phyloP scores from a whole-genome alignment of 1,139 yeast species.

The Hyphopichia wangnamkhiaoensis region DNA sequence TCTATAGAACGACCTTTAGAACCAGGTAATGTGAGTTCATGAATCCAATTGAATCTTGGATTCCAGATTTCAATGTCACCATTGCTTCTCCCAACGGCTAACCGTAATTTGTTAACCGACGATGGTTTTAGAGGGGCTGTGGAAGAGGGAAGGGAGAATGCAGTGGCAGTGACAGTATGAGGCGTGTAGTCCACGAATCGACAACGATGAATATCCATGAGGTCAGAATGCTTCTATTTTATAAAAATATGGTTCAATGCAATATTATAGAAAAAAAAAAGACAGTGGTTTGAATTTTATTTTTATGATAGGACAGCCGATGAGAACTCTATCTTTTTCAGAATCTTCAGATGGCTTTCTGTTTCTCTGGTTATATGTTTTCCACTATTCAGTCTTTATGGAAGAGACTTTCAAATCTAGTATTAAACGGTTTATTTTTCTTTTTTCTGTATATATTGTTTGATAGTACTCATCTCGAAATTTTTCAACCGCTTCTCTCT shows the following conservation, averaged over 20 bases:
- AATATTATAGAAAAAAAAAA: no score
- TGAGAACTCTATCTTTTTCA: no score
- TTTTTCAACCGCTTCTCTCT: conserved; percentile 11
- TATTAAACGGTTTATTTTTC: no score
- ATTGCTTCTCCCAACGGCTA: conserved; percentile 91
- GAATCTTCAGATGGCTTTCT: no score
- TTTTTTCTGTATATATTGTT: no score
- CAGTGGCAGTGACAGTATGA: conserved; percentile 78
- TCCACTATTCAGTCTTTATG: no score
- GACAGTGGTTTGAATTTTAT: no score
- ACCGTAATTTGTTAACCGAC: conserved; percentile 41
- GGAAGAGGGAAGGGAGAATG: conserved; percentile 71
- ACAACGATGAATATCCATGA: conserved; percentile 85
- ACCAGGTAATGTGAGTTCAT: conserved; percentile 68
- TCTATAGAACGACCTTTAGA: conserved; percentile 84
- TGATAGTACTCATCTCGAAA: conserved; percentile 17
- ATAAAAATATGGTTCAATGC: no score
- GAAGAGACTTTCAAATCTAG: no score
- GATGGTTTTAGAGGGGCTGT: not conserved
- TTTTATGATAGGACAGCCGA: no score
- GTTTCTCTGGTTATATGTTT: no score
- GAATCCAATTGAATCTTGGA: conserved; percentile 65
- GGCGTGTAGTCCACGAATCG: conserved; percentile 90
- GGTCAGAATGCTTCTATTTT: conserved; percentile 5
- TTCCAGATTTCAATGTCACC: conserved; percentile 98